Percentiles rank a stretch among this genome's conserved stretches.
Conservation (phyloP, 345 rosid species). For the Ceriops zippeliana region DNA sequence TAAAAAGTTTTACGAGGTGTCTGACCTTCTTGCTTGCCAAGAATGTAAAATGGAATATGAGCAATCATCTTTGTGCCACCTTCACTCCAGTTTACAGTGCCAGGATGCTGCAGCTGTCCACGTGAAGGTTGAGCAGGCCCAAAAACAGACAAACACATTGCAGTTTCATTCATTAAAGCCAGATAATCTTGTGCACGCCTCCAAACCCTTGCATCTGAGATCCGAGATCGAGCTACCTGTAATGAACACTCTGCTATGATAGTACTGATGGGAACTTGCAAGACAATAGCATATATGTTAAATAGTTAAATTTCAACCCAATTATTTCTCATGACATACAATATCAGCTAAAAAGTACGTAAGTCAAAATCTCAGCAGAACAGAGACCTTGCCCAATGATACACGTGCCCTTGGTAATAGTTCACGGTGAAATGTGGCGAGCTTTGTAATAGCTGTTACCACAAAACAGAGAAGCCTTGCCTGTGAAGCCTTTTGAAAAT, state of each 20-base stretch:
- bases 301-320: background rate
- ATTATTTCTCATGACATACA: background rate
- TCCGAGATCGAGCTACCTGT: constrained; percentile 87
- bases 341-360: background rate
- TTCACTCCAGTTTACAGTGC: constrained; percentile 78
- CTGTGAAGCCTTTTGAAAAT: constrained; percentile 53
- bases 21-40: constrained; percentile 77
- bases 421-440: constrained; percentile 81
- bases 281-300: background rate
- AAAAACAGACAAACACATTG: constrained; percentile 65
- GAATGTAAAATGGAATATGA: constrained; percentile 79
- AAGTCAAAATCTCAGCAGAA: background rate
- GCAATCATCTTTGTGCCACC: constrained; percentile 66
- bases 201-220: constrained; percentile 77
- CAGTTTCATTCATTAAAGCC: constrained; percentile 83
- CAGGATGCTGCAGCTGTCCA: constrained; percentile 46
- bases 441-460: constrained; percentile 86
- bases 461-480: constrained; percentile 95
- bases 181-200: constrained; percentile 80
- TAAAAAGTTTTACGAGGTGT: constrained; percentile 2
- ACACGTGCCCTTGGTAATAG: constrained; percentile 90
- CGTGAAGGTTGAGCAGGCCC: constrained; percentile 65
- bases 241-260: constrained; percentile 5
- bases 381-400: constrained; percentile 83
- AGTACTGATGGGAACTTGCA: background rate